Base-by-base conservation (phyloP, 306 rosid genomes). In the Cucurbita argyrosperma region DNA sequence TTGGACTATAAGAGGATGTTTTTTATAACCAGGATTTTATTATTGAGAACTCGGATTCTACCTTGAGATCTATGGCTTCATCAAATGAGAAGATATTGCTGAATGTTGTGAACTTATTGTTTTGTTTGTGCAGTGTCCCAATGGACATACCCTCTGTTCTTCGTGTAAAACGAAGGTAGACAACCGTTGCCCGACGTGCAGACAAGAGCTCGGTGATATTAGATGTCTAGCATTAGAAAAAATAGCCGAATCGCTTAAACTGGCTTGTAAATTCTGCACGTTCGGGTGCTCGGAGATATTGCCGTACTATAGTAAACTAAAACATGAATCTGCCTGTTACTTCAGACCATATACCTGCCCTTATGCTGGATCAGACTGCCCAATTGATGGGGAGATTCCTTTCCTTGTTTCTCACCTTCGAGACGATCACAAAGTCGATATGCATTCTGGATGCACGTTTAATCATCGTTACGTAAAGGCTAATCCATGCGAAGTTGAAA, bases 291-390 rank as follows among this genome's bases (percentile, higher is more conserved):
- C 56, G 1, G 74, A 68, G 74, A 68, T 68, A 23, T 47, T 68
- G 74, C 74, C 74, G 0, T 68, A 68, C 74, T 68, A 68, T 37
- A 68, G 74, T 51, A 68, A 68, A 68, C 74, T 68, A 42, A 68
- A 68, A 26, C 74, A 68, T 3, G 74, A 68, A 49, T 50, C 74
- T 68, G 74, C 42, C 4, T 68, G 74, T 68, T 68, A 68, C 57
- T 68, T 47, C 49, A 68, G 74, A 47, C 74, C 74, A 21, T 68
- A 68, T 68, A 68, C 43, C 57, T 68, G 74, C 23, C 74, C 74
- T 47, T 68, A 68, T 68, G 74, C 74, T 47, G 74, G 74, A 68
- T 68, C 74, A 47, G 74, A 68, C 74, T 68, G 74, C 23, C 74
- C 74, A 7, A 7, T 68, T 8, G 74, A 68, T 47, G 74, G 74